Conservation (phyloP, 805 yeast species). For the Wickerhamiella sergipiensis region DNA sequence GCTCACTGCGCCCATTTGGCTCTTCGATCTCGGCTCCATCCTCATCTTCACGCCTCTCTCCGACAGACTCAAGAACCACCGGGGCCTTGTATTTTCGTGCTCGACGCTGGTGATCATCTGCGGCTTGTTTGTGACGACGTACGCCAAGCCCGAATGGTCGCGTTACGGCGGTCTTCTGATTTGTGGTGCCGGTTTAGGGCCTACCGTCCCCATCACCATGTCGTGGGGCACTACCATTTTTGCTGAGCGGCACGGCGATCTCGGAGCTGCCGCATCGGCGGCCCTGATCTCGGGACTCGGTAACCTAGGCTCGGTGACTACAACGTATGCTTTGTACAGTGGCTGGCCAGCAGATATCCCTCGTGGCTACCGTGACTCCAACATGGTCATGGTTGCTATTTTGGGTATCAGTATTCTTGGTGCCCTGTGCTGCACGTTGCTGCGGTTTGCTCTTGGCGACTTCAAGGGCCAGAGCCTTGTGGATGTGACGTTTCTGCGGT, state of each 20-base stretch:
- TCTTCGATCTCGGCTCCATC: conserved; percentile 68
- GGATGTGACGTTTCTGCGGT: conserved; percentile 14
- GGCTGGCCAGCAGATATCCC: conserved; percentile 77
- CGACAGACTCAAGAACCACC: conserved; percentile 44
- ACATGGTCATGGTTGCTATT: conserved; percentile 73
- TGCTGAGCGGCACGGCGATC: conserved; percentile 58
- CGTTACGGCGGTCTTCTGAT: conserved; percentile 68
- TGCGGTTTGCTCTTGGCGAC: conserved; percentile 27
- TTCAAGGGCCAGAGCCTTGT: conserved; percentile 12
- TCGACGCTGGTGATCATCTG: conserved; percentile 55
- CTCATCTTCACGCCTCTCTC: conserved; percentile 66
- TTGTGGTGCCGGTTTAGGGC: conserved; percentile 80
- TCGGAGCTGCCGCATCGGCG: conserved; percentile 70
- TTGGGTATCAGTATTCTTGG: conserved; percentile 58
- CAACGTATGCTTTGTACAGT: conserved; percentile 70
- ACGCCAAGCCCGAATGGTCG: conserved; percentile 59
- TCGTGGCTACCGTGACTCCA: conserved; percentile 50
- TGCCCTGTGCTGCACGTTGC: conserved; percentile 25
- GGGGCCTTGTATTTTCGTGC: conserved; percentile 49
- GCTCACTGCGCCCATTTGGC: conserved; percentile 81
- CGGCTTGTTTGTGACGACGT: conserved; percentile 67
- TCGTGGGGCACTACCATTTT: conserved; percentile 70
- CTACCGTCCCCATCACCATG: conserved; percentile 83
- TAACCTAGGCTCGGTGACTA: conserved; percentile 71
- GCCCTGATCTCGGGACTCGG: conserved; percentile 82